These are phyloP conservation scores for Bipolaris sorokiniana DNA, from an alignment of 2,329 filamentous ascomycete species.

Conservation along the genomic window DNA sequence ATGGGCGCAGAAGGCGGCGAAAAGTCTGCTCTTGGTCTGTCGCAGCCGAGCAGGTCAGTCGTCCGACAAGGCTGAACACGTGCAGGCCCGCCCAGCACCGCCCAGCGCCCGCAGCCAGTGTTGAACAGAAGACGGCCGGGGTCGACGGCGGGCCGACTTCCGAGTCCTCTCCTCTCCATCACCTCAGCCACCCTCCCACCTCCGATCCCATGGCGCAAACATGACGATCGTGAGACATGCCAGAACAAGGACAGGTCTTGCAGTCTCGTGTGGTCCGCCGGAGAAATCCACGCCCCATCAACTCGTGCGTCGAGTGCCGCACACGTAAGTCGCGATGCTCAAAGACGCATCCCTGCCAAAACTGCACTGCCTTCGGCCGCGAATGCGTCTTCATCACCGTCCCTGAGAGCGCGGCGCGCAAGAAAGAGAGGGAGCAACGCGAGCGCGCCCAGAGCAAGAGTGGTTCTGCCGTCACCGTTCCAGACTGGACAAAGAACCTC, in stretches of 20 bases:
- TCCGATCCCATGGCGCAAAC: slow-evolving; percentile 38
- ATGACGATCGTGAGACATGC: slow-evolving; percentile 44
- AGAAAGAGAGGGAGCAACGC: slow-evolving; percentile 46
- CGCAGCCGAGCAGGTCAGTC: slow-evolving; percentile 11
- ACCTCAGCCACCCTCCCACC: slow-evolving; percentile 23
- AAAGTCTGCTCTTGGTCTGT: slow-evolving; percentile 17
- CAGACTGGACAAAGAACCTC: slow-evolving; percentile 48
- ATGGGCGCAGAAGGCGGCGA: slow-evolving; percentile 29
- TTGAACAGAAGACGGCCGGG: slow-evolving; percentile 13
- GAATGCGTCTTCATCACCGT: slow-evolving; percentile 50
- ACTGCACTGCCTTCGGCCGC: slow-evolving; percentile 48
- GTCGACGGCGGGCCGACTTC: slow-evolving; percentile 28
- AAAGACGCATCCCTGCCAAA: slow-evolving; percentile 50
- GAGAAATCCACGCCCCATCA: slow-evolving; percentile 49
- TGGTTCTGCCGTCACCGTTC: slow-evolving; percentile 34
- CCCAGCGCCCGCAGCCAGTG: neutral
- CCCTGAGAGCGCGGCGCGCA: slow-evolving; percentile 47
- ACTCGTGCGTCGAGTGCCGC: slow-evolving; percentile 49
- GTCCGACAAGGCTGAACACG: slow-evolving; percentile 27
- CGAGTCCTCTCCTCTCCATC: slow-evolving; percentile 22
- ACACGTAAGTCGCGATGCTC: slow-evolving; percentile 48
- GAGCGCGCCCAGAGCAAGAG: slow-evolving; percentile 37
- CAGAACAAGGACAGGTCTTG: slow-evolving; percentile 46
- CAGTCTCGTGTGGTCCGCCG: slow-evolving; percentile 49
- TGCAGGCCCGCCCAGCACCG: slow-evolving; percentile 7